phyloP scores from a whole-genome alignment of 345 rosid species.

The Isatis tinctoria region DNA sequence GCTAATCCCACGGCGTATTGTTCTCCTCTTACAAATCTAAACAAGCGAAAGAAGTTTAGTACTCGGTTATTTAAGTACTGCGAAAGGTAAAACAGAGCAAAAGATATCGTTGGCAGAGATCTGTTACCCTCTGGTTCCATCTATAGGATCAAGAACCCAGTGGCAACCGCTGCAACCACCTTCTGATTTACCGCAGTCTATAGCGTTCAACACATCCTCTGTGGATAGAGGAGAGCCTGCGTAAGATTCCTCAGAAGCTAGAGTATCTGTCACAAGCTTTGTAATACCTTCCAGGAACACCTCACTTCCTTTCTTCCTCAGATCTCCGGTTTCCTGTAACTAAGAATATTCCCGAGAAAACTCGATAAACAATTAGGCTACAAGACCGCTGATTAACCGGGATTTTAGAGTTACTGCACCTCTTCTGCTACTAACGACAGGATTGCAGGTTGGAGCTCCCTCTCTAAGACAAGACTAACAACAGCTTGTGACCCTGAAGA shows the following conservation, averaged over 20 bases:
- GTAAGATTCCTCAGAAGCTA: constrained; percentile 56
- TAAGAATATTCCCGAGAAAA: neutral
- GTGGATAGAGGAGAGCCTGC: constrained; percentile 38
- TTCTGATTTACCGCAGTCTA: constrained; percentile 79
- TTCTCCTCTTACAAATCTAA: constrained; percentile 86
- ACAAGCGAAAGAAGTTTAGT: constrained; percentile 1
- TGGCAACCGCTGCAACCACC: constrained; percentile 83
- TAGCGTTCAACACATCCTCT: constrained; percentile 66
- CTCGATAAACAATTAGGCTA: neutral
- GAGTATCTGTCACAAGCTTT: constrained; percentile 67
- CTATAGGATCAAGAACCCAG: constrained; percentile 97
- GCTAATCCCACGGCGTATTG: constrained; percentile 94
- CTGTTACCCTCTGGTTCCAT: constrained; percentile 91
- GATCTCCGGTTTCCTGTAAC: constrained; percentile 84
- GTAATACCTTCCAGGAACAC: constrained; percentile 59
- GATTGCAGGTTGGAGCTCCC: constrained; percentile 58
- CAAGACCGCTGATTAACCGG: neutral
- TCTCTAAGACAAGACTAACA: constrained; percentile 65
- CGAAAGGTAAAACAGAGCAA: neutral
- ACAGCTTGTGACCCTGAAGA: constrained; percentile 85
- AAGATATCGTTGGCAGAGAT: neutral
- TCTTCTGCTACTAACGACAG: constrained; percentile 90
- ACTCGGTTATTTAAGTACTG: neutral
- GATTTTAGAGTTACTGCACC: constrained; percentile 36
- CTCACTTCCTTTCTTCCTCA: constrained; percentile 49